These are phyloP conservation scores for Eucalyptus curtisii DNA, from an alignment of 345 rosid species.

Conservation along the genomic window DNA sequence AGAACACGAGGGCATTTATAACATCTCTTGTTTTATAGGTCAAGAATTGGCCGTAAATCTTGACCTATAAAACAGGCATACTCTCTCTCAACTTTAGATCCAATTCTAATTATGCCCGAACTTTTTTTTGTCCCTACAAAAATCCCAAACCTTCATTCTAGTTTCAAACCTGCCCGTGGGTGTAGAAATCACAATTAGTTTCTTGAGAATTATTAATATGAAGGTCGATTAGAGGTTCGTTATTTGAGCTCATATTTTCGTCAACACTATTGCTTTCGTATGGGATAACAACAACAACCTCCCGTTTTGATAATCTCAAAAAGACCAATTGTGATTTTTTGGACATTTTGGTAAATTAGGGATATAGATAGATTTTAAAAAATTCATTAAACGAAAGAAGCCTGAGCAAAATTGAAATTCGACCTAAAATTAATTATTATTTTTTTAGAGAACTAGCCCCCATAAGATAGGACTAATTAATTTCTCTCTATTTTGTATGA, in stretches of 20 bases:
- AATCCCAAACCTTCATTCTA: background rate
- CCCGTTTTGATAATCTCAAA: accelerated
- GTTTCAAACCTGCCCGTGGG: accelerated
- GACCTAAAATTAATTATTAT: background rate
- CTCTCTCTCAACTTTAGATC: background rate
- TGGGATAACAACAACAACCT: background rate
- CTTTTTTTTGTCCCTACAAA: background rate
- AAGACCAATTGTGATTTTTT: accelerated
- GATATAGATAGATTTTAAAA: too few species aligned
- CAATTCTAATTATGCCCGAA: accelerated
- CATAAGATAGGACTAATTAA: background rate
- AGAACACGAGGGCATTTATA: background rate
- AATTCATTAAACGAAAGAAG: background rate
- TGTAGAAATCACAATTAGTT: background rate
- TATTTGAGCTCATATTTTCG: background rate
- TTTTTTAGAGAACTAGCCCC: background rate
- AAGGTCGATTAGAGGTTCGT: background rate
- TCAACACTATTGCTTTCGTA: background rate
- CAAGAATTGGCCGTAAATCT: background rate
- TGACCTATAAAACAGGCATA: background rate
- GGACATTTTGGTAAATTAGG: background rate
- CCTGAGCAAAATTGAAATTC: accelerated
- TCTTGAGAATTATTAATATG: background rate
- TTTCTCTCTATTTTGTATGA: background rate
- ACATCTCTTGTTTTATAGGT: background rate